Evolutionary conservation across 179 eudicot genomes (phyloP), one percentile per base, ranked within the genome.

Genomic region (Spergularia azorica): DNA sequence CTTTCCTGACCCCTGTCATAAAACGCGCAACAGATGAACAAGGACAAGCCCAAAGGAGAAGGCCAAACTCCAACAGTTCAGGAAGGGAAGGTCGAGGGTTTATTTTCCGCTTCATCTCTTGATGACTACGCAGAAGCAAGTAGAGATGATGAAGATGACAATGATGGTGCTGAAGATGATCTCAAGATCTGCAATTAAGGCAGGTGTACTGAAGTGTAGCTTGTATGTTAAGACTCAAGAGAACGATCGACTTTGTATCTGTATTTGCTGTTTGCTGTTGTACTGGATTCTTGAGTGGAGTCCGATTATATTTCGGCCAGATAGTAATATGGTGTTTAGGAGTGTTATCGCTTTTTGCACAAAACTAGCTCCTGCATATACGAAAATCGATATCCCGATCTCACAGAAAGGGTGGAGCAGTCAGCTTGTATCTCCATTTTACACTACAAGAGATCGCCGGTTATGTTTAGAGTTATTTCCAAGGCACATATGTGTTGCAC

Each of bases 1-100:
- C 12, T 10, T 62, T 8, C 48, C 7, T 36, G 52, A 13, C 52
- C 58, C 10, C 2, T 9, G 17, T 39, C 2, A 36, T 12, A 16
- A 39, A 65, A 56, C 48, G 58, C 43, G 76, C 41, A 21, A 86
- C 90, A 94, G 98, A 92, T 94, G 91, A 90, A 92, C 85, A 90
- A 90, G 86, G 98, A 87, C 59, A 92, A 92, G 78, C 62, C 92
- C 17, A 81, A 79, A 38, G 72, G 80, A 58, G 66, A 86, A 17
- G 84, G 67, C n/a, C 80, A 82, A 56, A 64, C 78, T 38, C 80
- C 80, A 46, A 63, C 80, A 46, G 67, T 83, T 70, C 85, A 88
- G 73, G 92, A 76, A 18, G 85, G 84, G 8, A 88, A 92, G 76
- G 97, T 82, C 61, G 94, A 91, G 76, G 97, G 88, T 13, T 67